Evolutionary conservation across 2,329 filamentous ascomycete genomes (phyloP).

Genomic region (Diaporthe aspalathi): DNA sequence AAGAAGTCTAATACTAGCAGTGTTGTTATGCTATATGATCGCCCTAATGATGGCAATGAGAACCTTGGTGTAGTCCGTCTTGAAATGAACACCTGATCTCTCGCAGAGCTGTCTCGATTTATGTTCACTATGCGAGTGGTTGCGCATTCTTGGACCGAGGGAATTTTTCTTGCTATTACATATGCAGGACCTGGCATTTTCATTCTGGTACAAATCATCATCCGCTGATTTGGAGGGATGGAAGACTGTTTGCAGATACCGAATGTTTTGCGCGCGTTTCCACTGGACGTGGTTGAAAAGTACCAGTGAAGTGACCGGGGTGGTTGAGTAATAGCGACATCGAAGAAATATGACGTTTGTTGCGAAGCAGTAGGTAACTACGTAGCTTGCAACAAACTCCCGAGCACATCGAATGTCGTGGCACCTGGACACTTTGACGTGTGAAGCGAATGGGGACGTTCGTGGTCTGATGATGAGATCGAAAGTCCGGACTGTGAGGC

Average conservation of each 20-base stretch:
- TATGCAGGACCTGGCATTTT: neutral
- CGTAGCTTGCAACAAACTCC: neutral
- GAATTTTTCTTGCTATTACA: neutral
- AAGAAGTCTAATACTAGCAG: neutral
- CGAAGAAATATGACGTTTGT: neutral
- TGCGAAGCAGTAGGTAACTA: neutral
- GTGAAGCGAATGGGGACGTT: neutral
- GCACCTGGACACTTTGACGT: neutral
- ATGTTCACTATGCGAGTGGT: neutral
- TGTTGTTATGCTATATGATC: neutral
- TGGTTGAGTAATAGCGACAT: neutral
- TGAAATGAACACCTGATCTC: neutral
- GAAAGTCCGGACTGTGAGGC: neutral
- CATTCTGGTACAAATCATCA: neutral
- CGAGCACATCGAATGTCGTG: neutral
- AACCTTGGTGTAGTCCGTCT: neutral
- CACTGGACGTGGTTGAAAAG: neutral
- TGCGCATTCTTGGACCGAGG: neutral
- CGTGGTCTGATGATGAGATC: neutral
- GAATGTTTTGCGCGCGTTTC: neutral
- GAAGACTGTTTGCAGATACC: neutral
- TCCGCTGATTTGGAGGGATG: neutral
- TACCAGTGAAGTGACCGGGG: neutral
- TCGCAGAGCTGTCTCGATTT: neutral
- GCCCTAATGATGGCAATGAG: neutral